Base-by-base conservation (phyloP, 2,329 filamentous ascomycete species). In the Fusarium sp. region DNA sequence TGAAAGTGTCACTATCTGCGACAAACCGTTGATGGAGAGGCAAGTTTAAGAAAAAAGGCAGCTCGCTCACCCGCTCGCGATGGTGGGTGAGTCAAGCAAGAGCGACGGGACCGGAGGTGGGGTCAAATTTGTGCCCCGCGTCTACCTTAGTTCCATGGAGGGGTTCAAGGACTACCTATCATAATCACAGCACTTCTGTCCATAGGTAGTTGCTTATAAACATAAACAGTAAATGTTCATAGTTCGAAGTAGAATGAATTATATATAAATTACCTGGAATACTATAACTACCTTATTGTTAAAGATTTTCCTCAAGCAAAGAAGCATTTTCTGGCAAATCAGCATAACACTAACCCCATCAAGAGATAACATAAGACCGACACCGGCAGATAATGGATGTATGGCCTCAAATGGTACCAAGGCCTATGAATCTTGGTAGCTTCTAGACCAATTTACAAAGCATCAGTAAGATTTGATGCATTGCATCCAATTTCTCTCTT, bases 81-180 rank as follows among this genome's bases (percentile, higher is more conserved):
- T 77, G 77, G 72, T 77, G 76, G 74, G 76, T 78, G 77, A 78
- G 71, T 78, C 77, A 78, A 79, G 65, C 74, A 77, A 77, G 64
- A 59, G 37, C 23, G 46, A 58, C 25, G 69, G 50, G 32, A 59
- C 43, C 38, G 59, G 49, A 77, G 69, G 75, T 73, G 74, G 75
- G 73, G 75, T 69, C 37, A 59, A 68, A 67, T 70, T 40, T 73
- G 68, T 77, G 76, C 77, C 77, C 77, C 77, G 67, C 76, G 73
- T 66, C 65, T 21, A 28, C 28, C 21, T 50, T 18, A 56, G 11
- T 32, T 56, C 23, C 16, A 56, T 56, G 38, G 16, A 57, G 53
- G 37, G 53, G 37, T 23, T 50, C 28, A 49, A 32, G 28, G 46
- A 21, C 18, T 47, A 32, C 47, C 21, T 12, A 52, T 33, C 30